phyloP scores from a whole-genome alignment of 2,329 filamentous ascomycete genomes.

The Sclerotiophoma versabilis region DNA sequence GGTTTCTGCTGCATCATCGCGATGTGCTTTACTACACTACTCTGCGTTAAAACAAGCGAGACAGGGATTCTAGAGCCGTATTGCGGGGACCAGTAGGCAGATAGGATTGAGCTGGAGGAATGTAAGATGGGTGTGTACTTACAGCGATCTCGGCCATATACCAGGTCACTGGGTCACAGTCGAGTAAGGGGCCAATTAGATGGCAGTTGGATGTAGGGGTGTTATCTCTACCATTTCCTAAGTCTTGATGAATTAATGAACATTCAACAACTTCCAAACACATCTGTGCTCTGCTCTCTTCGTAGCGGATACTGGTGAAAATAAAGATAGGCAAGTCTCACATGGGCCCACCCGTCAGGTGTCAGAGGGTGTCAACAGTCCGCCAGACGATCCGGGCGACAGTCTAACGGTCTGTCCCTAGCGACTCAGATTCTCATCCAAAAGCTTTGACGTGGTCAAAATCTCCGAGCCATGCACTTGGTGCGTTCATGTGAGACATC shows the following conservation, averaged over 20 bases:
- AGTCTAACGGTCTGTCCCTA: background rate
- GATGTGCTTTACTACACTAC: constrained; percentile 8
- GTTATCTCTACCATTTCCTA: background rate
- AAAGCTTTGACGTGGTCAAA: background rate
- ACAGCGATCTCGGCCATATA: constrained; percentile 5
- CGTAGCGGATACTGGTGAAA: background rate
- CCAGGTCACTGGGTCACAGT: constrained; percentile 6
- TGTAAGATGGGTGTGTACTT: constrained; percentile 5
- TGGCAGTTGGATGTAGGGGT: background rate
- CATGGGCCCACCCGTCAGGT: background rate
- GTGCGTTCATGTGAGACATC: background rate
- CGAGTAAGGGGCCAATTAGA: constrained; percentile 2
- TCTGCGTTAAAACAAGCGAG: constrained; percentile 13
- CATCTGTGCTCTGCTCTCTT: background rate
- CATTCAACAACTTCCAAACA: background rate
- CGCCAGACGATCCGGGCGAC: background rate
- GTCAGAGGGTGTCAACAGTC: background rate
- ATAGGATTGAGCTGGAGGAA: background rate
- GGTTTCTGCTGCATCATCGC: constrained; percentile 2
- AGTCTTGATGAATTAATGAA: constrained; percentile 12
- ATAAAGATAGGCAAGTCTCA: background rate
- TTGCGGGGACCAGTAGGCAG: constrained; percentile 7
- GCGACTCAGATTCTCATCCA: background rate
- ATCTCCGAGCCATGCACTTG: background rate
- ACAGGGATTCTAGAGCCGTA: constrained; percentile 1